Evolutionary conservation across 2,329 filamentous ascomycete genomes (phyloP), one percentile per base, ranked within the genome.

Genomic region (Clarireedia homoeocarpa): DNA sequence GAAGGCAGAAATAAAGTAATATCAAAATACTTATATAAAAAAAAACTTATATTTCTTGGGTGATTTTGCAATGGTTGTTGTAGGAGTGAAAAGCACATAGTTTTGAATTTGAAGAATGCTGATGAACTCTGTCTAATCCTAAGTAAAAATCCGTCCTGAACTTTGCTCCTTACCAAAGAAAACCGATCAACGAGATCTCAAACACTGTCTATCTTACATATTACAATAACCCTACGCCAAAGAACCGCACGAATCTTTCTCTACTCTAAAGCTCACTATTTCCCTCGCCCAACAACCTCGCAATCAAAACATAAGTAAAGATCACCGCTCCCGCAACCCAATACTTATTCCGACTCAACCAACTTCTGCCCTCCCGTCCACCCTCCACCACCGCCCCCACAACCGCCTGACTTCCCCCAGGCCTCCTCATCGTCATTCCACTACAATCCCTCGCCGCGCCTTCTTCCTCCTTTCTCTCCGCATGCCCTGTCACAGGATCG

Each of bases 301-400:
- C 87, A 56, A 95, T 77, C 50, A 96, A 72, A 10, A 95, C 91
- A 71, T 96, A 97, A 15, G 86, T 72, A 67, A 97, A 88, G 27
- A 96, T 76, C 17, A 83, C 72, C 0, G 78, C 83, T 7, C 88
- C 81, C 1, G 83, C 79, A 48, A 96, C 75, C 66, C 87, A 78
- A 60, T 91, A 77, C 73, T 90, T 94, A 73, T 96, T 89, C 60
- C 84, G 81, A 62, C 83, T 79, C 61, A 95, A 70, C 89, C 90
- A 97, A 57, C 89, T 83, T 64, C 90, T 84, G 0, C 90, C 89
- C 74, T 85, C 80, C 79, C 90, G 71, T 72, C 88, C 71, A 74
- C 88, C 89, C 62, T 92, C 88, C n/a, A 94, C 86, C 0, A 95
- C 82, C 7, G 77, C 80, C 2, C 78, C 81, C 14, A 82, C 69